These are phyloP conservation scores for Coemansia sp. DNA, from an alignment of 192 early-diverging fungal species.

Conservation along the genomic window DNA sequence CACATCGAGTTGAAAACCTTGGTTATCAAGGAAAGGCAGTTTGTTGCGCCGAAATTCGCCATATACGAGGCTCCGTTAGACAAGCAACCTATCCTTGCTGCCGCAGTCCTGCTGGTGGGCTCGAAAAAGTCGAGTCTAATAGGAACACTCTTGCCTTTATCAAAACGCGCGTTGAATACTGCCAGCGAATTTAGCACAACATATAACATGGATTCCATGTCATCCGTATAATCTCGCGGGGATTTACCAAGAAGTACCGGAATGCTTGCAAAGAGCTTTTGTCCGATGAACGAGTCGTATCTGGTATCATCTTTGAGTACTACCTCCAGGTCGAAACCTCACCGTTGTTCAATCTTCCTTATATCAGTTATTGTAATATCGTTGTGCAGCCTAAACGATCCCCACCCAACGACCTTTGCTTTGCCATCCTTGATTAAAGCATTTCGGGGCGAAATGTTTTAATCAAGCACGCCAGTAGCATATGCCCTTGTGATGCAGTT, in stretches of 20 bases:
- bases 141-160: neutral
- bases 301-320: neutral
- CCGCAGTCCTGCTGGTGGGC: neutral
- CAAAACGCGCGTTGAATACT: neutral
- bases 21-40: neutral
- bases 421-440: slow-evolving; percentile 4
- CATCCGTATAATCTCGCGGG: slow-evolving; percentile 5
- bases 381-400: neutral
- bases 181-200: slow-evolving; percentile 6
- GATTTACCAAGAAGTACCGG: slow-evolving; percentile 1
- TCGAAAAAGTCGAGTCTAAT: neutral
- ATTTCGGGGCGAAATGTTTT: slow-evolving; percentile 14
- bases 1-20: slow-evolving; percentile 1
- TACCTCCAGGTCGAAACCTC: neutral
- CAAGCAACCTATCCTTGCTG: neutral
- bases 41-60: neutral
- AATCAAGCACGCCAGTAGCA: neutral
- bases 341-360: neutral
- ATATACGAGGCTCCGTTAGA: neutral
- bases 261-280: slow-evolving; percentile 1
- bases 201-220: slow-evolving; percentile 20
- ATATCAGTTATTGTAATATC: neutral
- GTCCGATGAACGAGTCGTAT: neutral
- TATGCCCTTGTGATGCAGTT: slow-evolving; percentile 1
- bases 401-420: slow-evolving; percentile 18